A percentile compares a stretch with the other conserved stretches of the same genome.
These are phyloP conservation scores for Spirogloea muscicola DNA, from an alignment of 139 green algal species.

Conservation along the genomic window DNA sequence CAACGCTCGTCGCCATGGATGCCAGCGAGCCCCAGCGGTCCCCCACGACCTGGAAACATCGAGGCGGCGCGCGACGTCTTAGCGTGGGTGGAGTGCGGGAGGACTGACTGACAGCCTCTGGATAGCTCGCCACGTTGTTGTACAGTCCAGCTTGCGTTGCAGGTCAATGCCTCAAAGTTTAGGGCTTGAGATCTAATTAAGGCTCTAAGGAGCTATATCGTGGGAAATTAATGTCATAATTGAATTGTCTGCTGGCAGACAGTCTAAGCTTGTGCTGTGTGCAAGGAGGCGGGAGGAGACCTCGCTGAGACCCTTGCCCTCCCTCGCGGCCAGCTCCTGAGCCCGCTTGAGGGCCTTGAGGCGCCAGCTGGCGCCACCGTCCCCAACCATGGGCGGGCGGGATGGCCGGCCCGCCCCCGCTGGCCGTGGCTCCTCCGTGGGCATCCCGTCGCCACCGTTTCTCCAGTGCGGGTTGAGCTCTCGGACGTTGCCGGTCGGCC, in stretches of 20 bases:
- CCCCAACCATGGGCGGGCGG: slow-evolving; percentile 56
- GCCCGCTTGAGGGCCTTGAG: slow-evolving; percentile 85
- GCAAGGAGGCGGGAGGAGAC: slow-evolving; percentile 25
- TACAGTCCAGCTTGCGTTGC: not conserved
- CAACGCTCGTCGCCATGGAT: slow-evolving; percentile 55
- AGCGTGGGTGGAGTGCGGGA: not conserved
- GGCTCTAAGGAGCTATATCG: not conserved
- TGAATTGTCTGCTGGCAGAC: too few relatives aligned
- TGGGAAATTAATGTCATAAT: not conserved
- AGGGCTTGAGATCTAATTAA: not conserved
- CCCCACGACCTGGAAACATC: slow-evolving; percentile 53
- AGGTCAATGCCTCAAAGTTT: not conserved
- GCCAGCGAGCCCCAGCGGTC: slow-evolving; percentile 77
- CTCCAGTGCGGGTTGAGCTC: slow-evolving; percentile 47
- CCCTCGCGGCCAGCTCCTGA: slow-evolving; percentile 65
- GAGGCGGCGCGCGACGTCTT: too few relatives aligned
- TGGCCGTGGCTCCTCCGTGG: not conserved
- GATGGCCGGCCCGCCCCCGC: not conserved
- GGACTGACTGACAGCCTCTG: not conserved
- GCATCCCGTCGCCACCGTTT: not conserved
- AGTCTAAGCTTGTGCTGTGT: not conserved
- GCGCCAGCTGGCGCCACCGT: slow-evolving; percentile 86
- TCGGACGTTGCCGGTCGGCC: not conserved
- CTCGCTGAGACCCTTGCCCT: slow-evolving; percentile 50
- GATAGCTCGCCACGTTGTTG: not conserved